Conservation (phyloP, 306 rosid genomes). For the Casuarina cunninghamiana region DNA sequence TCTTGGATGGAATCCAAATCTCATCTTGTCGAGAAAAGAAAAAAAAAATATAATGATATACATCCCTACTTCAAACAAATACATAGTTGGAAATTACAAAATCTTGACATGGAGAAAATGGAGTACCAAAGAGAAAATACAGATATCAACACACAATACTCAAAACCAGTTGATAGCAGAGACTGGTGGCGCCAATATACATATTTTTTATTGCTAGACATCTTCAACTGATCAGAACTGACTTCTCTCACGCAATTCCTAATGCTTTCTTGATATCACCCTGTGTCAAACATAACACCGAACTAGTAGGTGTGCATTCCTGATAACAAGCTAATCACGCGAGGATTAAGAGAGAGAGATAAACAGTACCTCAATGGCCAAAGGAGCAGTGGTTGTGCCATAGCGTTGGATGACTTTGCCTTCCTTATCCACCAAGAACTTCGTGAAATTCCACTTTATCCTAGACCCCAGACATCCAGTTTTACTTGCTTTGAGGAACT, state of each 20-base stretch:
- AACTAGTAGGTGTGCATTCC: conserved; percentile 4
- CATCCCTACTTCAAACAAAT: neutral
- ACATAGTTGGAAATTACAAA: conserved; percentile 6
- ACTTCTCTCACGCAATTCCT: conserved; percentile 47
- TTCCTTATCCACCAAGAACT: conserved; percentile 72
- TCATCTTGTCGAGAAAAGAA: no score
- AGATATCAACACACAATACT: no score
- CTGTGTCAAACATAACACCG: conserved; percentile 40
- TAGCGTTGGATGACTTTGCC: conserved; percentile 71
- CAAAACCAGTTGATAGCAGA: neutral
- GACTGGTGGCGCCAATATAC: neutral
- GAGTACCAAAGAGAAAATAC: neutral
- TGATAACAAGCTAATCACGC: neutral
- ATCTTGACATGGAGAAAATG: neutral
- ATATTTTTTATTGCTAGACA: neutral
- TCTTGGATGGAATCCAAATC: no score
- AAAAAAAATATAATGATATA: neutral
- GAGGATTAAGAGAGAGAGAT: neutral
- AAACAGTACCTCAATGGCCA: conserved; percentile 62
- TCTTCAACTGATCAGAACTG: conserved; percentile 4
- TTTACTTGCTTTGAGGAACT: conserved; percentile 71
- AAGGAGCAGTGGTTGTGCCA: conserved; percentile 63
- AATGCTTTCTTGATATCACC: conserved; percentile 77
- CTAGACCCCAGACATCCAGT: conserved; percentile 59
- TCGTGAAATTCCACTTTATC: conserved; percentile 96